phyloP scores from a whole-genome alignment of 1,284 basidiomycete genomes.

The Peniophora sp. region DNA sequence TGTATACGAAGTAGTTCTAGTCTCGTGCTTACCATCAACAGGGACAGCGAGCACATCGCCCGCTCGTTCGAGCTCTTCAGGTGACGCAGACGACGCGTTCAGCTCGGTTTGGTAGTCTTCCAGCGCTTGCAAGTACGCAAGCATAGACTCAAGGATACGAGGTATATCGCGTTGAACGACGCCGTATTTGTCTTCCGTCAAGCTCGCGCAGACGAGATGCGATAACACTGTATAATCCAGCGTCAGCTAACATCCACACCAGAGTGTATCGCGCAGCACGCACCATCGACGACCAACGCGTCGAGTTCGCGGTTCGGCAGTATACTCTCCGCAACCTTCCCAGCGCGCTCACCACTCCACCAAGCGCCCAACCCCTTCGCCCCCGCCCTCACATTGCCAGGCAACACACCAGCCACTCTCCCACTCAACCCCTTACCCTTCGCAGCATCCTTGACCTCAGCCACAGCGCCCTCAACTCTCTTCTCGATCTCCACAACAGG shows the following conservation, averaged over 20 bases:
- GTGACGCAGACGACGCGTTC: constrained; percentile 25
- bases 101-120: constrained; percentile 54
- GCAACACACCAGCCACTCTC: not conserved
- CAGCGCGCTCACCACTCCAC: constrained; percentile 52
- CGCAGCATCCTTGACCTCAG: constrained; percentile 12
- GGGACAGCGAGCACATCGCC: constrained; percentile 49
- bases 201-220: constrained; percentile 61
- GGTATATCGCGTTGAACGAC: constrained; percentile 80
- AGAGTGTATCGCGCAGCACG: constrained; percentile 11
- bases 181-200: constrained; percentile 75
- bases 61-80: constrained; percentile 40
- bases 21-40: constrained; percentile 49
- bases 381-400: constrained; percentile 9
- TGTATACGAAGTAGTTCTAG: too few species aligned
- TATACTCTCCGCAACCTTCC: constrained; percentile 41
- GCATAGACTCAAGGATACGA: constrained; percentile 66
- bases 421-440: not conserved
- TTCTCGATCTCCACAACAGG: too few species aligned
- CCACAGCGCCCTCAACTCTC: constrained; percentile 3
- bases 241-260: not conserved
- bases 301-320: constrained; percentile 55
- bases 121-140: constrained; percentile 57
- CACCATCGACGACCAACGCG: constrained; percentile 50
- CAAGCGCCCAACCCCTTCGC: constrained; percentile 25
- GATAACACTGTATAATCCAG: constrained; percentile 46